Conservation (phyloP, 2,329 filamentous ascomycete species). For the Alternaria rosae region DNA sequence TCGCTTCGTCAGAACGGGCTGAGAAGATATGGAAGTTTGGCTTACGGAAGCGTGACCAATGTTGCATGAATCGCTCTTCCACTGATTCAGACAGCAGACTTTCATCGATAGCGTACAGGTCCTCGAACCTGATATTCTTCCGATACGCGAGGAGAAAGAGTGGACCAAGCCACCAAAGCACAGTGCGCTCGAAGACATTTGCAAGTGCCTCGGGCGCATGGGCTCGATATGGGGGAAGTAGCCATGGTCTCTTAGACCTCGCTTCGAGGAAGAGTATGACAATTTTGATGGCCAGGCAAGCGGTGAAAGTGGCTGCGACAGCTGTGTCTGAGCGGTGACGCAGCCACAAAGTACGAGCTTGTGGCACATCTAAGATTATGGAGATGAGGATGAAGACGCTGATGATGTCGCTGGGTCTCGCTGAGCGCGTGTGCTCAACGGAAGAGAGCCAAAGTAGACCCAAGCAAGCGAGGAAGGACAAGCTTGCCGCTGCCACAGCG, state of each 20-base stretch:
- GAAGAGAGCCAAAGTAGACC: not conserved
- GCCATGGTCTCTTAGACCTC: not conserved
- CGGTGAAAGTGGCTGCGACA: not conserved
- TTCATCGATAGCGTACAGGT: not conserved
- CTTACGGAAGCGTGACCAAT: not conserved
- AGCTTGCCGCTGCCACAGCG: not conserved
- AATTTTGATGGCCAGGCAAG: not conserved
- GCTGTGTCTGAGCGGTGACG: not conserved
- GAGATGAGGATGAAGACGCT: not conserved
- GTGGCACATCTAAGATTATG: not conserved
- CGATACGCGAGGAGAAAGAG: not conserved
- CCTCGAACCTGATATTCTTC: not conserved
- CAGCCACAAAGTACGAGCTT: not conserved
- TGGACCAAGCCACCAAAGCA: not conserved
- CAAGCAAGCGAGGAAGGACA: not conserved
- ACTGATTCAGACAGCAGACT: not conserved
- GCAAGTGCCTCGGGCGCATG: not conserved
- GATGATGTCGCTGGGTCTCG: not conserved
- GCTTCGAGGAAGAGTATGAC: not conserved
- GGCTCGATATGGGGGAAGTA: not conserved
- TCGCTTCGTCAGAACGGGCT: not conserved
- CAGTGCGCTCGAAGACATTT: not conserved
- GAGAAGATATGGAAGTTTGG: accelerated
- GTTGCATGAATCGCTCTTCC: not conserved
- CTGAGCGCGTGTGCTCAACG: not conserved